A percentile compares a stretch with the other conserved stretches of the same genome.
Conservation (phyloP, 768 basidiomycete genomes). For the Tulasnella calospora region DNA sequence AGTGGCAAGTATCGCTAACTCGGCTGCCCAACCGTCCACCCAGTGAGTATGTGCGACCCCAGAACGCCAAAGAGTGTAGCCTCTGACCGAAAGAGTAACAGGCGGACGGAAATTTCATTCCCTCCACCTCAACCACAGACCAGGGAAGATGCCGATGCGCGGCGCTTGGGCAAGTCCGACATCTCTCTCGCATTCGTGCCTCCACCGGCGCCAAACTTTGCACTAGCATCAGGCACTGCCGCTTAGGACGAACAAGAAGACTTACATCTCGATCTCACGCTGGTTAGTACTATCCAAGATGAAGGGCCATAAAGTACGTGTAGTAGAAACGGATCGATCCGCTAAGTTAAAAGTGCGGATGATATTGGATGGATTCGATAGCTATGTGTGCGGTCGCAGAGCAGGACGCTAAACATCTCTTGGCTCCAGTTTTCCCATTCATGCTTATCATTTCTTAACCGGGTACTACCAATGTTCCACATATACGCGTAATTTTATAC, state of each 20-base stretch:
- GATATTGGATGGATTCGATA: too few species aligned
- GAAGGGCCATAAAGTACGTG: too few species aligned
- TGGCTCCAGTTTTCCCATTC: too few species aligned
- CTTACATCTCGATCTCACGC: slow-evolving; percentile 65
- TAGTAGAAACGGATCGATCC: too few species aligned
- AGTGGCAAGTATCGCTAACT: not conserved
- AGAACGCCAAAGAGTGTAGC: not conserved
- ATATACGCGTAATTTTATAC: too few species aligned
- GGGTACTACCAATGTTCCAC: too few species aligned
- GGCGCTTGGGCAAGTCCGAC: slow-evolving; percentile 50
- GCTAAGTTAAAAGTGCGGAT: too few species aligned
- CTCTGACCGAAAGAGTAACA: not conserved
- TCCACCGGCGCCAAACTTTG: not conserved
- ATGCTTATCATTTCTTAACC: too few species aligned
- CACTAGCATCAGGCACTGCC: not conserved
- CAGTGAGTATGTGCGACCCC: not conserved
- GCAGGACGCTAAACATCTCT: too few species aligned
- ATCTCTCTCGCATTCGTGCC: not conserved
- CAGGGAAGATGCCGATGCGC: slow-evolving; percentile 66
- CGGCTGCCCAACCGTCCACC: not conserved
- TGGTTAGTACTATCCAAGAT: too few species aligned
- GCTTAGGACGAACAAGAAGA: slow-evolving; percentile 27
- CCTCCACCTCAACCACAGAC: slow-evolving; percentile 29
- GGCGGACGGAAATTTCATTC: not conserved
- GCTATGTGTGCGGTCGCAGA: too few species aligned